Base-by-base conservation (phyloP, 2,329 filamentous ascomycete species). In the Monilinia aucupariae region DNA sequence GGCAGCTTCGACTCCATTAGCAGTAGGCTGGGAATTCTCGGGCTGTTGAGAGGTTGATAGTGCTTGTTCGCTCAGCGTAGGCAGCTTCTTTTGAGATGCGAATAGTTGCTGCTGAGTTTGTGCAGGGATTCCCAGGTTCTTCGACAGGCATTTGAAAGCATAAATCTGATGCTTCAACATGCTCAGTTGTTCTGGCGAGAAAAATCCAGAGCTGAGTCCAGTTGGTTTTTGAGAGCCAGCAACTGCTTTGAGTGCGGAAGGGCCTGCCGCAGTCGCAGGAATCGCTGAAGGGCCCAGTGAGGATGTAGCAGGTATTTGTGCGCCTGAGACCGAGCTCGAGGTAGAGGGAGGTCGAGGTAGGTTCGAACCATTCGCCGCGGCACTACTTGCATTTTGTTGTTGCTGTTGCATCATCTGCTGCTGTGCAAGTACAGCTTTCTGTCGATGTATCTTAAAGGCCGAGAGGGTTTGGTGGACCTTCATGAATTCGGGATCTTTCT, bases 121-220 rank as follows among this genome's bases (percentile, higher is more conserved):
- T 37, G 84, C 76, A 0, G 93, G 91, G 4, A 97, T 85, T 0
- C 92, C 88, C 17, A 89, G 81, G 69, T 96, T 96, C 76, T 94
- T 96, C 6, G 90, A 88, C 4, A 99, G 81, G 68, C 92, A 82
- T 76, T 96, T 96, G 77, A 97, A 97, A 0, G 93, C 92, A 70
- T 88, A 82, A 58, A 97, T 96, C 74, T 99, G 94, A 68, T 90
- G 87, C 65, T 91, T 83, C 12, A 99, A 79, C 50, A 90, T 85
- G 30, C 83, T 81, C 52, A 96, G 79, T 74, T 99, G 94, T 63
- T 94, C 89, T 30, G 84, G 82, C 15, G 86, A 87, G 74, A 96
- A 92, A 65, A 86, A 86, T 58, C 82, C 81, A 27, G 75, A 76
- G n/a, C 76, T 70, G 37, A 64, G 66, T 41, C 60, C 60, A 41